These are phyloP conservation scores for Cyclotella sp. DNA, from an alignment of 108 stramenopile species.

Conservation along the genomic window DNA sequence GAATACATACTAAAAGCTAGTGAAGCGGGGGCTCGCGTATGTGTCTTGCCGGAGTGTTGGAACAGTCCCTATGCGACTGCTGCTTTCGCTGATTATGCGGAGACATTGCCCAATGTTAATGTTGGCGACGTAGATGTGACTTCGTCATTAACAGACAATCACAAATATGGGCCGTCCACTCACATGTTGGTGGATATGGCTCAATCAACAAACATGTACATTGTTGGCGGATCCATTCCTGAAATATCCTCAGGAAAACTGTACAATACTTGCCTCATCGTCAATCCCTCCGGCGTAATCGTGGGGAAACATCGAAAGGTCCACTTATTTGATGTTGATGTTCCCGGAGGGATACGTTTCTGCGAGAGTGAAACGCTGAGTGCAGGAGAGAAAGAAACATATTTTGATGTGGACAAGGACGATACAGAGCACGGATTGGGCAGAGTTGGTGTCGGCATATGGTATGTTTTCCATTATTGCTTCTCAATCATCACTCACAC, in stretches of 20 bases:
- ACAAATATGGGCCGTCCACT: conserved; percentile 56
- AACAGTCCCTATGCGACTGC: conserved; percentile 97
- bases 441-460: conserved; percentile 96
- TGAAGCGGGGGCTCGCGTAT: conserved; percentile 76
- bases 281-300: conserved; percentile 71
- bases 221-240: conserved; percentile 98
- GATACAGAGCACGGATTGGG: conserved; percentile 56
- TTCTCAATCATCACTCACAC: no score
- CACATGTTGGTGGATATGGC: conserved; percentile 67
- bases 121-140: conserved; percentile 18
- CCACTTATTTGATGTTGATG: conserved; percentile 99
- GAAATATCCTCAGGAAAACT: conserved; percentile 73
- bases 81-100: conserved; percentile 97
- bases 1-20: conserved; percentile 74
- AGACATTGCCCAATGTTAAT: conserved; percentile 82
- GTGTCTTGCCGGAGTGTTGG: conserved; percentile 97
- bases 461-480: conserved; percentile 37
- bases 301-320: conserved; percentile 96
- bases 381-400: conserved; percentile 72
- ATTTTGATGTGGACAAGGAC: conserved; percentile 67
- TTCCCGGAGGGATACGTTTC: conserved; percentile 97
- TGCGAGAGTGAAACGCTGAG: conserved; percentile 95
- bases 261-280: conserved; percentile 93
- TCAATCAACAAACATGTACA: conserved; percentile 69
- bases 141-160: neutral